Evolutionary conservation across 1,284 basidiomycete genomes (phyloP).

Genomic region (Apiotrichum mycotoxinovorans): DNA sequence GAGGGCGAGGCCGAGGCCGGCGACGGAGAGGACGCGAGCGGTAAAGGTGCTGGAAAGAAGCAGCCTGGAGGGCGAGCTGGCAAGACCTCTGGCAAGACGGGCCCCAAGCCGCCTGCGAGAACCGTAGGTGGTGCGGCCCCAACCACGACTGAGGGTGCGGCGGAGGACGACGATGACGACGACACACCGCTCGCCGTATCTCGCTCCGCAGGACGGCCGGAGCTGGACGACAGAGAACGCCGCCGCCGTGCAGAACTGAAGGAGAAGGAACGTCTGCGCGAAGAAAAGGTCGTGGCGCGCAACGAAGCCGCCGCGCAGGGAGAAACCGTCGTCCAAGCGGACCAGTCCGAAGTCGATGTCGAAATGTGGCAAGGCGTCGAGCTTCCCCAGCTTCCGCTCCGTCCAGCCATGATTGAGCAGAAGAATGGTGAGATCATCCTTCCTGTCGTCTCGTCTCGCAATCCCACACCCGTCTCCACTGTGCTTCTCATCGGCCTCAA

Average conservation of each 20-base stretch:
- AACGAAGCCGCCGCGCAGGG: conserved; percentile 57
- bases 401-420: conserved; percentile 78
- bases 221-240: conserved; percentile 42
- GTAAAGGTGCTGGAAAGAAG: conserved; percentile 19
- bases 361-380: conserved; percentile 46
- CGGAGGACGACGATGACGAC: conserved; percentile 35
- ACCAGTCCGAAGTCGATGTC: conserved; percentile 28
- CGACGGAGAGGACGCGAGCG: conserved; percentile 17
- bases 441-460: conserved; percentile 74
- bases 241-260: conserved; percentile 53
- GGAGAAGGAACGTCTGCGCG: conserved; percentile 62
- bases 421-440: conserved; percentile 80
- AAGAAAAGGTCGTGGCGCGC: conserved; percentile 70
- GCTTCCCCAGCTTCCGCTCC: conserved; percentile 44
- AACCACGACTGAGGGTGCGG: conserved; percentile 10
- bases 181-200: conserved; percentile 33
- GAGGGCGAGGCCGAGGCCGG: not conserved
- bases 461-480: conserved; percentile 68
- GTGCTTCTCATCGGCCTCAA: conserved; percentile 91
- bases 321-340: conserved; percentile 10
- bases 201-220: conserved; percentile 26
- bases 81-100: conserved; percentile 19
- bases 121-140: conserved; percentile 5
- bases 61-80: conserved; percentile 8
- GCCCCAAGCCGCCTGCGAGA: conserved; percentile 22